A percentile compares a stretch with the other conserved stretches of the same genome.
Conservation (phyloP, 2,329 filamentous ascomycete genomes). For the Hansfordia pulvinata region DNA sequence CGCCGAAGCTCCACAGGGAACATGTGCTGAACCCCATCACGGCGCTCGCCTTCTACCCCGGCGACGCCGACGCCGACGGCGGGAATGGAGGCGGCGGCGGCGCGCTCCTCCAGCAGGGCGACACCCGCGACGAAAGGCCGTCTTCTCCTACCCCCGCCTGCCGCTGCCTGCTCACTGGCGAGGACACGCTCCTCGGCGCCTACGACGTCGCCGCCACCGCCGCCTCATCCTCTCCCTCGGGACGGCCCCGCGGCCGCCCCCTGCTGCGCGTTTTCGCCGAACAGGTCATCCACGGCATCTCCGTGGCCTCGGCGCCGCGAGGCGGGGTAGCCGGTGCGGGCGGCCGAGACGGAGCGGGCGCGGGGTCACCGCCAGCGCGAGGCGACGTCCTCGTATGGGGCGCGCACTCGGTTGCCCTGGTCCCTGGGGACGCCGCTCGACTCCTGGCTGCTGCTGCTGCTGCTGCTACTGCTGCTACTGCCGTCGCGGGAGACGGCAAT, state of each 20-base stretch:
- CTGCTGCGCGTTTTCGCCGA: constrained; percentile 42
- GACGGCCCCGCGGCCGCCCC: constrained; percentile 20
- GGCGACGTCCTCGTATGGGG: constrained; percentile 54
- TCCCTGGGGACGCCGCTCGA: constrained; percentile 17
- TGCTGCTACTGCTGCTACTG: too few species aligned
- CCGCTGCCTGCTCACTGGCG: constrained; percentile 39
- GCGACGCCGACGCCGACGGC: background rate
- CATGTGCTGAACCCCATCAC: constrained; percentile 42
- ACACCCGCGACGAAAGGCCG: too few species aligned
- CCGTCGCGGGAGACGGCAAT: too few species aligned
- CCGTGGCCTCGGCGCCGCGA: constrained; percentile 20
- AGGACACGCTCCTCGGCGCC: constrained; percentile 43
- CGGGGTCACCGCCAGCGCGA: too few species aligned
- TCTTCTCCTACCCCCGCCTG: constrained; percentile 11
- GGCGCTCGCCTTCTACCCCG: constrained; percentile 37
- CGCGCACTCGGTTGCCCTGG: constrained; percentile 39
- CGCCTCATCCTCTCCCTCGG: background rate
- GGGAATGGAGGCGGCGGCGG: too few species aligned
- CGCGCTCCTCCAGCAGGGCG: too few species aligned
- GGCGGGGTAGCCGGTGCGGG: background rate
- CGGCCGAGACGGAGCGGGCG: constrained; percentile 2
- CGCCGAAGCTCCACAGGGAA: constrained; percentile 15
- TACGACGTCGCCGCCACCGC: constrained; percentile 26
- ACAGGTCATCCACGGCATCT: constrained; percentile 65
- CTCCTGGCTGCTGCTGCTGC: too few species aligned